Evolutionary conservation across 2,329 filamentous ascomycete species (phyloP).

Genomic region (Calonectria fujianensis): DNA sequence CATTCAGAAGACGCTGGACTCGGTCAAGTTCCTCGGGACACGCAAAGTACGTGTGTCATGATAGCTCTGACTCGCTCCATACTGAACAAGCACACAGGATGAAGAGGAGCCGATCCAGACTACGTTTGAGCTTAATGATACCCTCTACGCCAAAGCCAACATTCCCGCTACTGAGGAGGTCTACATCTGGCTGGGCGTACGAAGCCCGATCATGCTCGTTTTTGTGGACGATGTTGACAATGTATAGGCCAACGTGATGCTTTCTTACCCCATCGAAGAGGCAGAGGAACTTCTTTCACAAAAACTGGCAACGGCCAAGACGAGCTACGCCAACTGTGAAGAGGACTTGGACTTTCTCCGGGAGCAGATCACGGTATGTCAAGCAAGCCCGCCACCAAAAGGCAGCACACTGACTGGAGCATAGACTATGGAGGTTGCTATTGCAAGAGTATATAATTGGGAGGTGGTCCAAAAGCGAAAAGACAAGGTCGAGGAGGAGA

Average conservation of each 20-base stretch:
- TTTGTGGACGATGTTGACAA: conserved; percentile 50
- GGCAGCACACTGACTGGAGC: conserved; percentile 37
- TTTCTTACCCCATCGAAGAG: conserved; percentile 93
- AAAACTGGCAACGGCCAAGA: conserved; percentile 87
- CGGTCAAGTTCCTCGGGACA: conserved; percentile 88
- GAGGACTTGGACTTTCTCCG: conserved; percentile 97
- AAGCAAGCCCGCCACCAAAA: background rate
- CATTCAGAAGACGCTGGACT: conserved; percentile 96
- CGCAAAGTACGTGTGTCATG: conserved; percentile 74
- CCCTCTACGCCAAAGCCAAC: conserved; percentile 90
- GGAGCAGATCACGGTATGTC: conserved; percentile 93
- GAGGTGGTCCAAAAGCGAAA: conserved; percentile 97
- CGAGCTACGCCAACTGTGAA: conserved; percentile 89
- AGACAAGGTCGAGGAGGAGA: conserved; percentile 82
- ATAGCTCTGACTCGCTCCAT: background rate
- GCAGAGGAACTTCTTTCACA: conserved; percentile 85
- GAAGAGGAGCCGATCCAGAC: conserved; percentile 86
- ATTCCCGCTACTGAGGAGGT: conserved; percentile 92
- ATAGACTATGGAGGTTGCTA: conserved; percentile 97
- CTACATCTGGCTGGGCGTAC: conserved; percentile 95
- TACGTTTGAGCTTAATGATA: conserved; percentile 97
- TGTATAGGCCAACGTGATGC: conserved; percentile 92
- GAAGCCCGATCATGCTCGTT: background rate
- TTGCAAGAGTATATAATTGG: conserved; percentile 99
- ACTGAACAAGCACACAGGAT: conserved; percentile 60